phyloP scores from a whole-genome alignment of 148 eudicot species.

The Camellia granthamiana region DNA sequence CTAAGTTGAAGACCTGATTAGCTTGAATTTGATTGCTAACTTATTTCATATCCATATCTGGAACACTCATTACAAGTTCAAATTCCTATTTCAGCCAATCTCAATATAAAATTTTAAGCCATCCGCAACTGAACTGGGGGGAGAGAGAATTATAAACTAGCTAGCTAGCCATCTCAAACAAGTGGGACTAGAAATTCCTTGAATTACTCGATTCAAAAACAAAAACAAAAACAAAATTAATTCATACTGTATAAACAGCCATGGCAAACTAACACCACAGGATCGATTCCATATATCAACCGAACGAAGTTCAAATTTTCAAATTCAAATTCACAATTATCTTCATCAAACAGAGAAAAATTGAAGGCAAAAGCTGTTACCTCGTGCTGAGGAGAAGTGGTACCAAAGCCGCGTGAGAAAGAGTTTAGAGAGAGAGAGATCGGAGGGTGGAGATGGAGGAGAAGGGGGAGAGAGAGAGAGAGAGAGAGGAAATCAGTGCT shows the following conservation, averaged over 20 bases:
- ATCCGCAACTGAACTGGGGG: too few species aligned
- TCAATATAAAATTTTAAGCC: too few species aligned
- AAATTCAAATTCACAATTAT: not conserved
- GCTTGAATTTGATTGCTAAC: too few species aligned
- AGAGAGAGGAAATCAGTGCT: too few species aligned
- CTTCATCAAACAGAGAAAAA: not conserved
- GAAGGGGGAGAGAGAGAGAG: not conserved
- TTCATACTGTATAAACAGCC: not conserved
- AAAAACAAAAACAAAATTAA: not conserved
- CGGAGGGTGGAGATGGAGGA: not conserved
- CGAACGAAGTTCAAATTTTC: not conserved
- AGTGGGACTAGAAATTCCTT: too few species aligned
- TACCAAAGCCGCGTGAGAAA: not conserved
- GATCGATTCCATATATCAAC: not conserved
- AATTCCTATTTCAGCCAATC: too few species aligned
- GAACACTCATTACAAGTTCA: too few species aligned
- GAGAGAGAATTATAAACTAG: too few species aligned
- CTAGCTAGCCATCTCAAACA: too few species aligned
- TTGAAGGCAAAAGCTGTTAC: not conserved
- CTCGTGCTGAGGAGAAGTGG: not conserved
- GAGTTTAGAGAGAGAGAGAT: constrained; percentile 6
- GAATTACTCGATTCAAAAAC: not conserved
- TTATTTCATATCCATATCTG: too few species aligned
- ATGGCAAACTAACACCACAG: not conserved
- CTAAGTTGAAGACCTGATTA: too few species aligned